Percentiles rank a stretch among this genome's conserved stretches.
Evolutionary conservation across 768 basidiomycete species (phyloP).

Genomic region (Epithele typhae): DNA sequence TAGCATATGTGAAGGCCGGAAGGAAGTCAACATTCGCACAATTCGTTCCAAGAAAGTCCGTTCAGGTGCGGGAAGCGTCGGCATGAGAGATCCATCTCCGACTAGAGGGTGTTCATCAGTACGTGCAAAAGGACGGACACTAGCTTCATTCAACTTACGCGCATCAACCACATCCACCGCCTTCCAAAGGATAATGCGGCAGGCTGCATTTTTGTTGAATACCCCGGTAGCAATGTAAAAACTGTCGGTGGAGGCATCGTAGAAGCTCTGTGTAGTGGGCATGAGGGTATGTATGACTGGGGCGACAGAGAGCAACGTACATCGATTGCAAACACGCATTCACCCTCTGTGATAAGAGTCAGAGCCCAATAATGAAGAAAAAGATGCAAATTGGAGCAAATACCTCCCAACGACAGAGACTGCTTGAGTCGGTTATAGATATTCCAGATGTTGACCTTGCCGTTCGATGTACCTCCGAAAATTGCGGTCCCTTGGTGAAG

Average conservation of each 20-base stretch:
- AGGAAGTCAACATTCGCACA: too few species aligned
- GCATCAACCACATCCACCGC: too few species aligned
- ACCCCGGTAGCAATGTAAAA: neutral
- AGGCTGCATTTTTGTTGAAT: neutral
- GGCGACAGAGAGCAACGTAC: neutral
- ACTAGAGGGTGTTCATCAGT: too few species aligned
- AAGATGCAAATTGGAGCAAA: neutral
- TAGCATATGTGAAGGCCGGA: too few species aligned
- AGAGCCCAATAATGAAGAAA: too few species aligned
- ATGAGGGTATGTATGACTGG: too few species aligned
- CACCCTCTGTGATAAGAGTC: neutral
- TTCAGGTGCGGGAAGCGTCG: too few species aligned
- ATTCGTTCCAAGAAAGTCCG: too few species aligned
- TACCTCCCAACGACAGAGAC: neutral
- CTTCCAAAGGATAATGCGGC: neutral
- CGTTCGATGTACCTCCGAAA: neutral
- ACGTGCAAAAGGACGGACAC: neutral
- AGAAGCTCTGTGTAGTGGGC: too few species aligned
- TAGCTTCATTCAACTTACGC: too few species aligned
- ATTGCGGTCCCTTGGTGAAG: neutral
- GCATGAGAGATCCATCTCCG: too few species aligned
- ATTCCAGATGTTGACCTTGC: neutral
- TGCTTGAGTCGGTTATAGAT: neutral
- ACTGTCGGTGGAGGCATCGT: neutral
- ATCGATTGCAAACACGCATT: neutral